Conservation (phyloP, 2,329 filamentous ascomycete genomes). For the Blastomyces silverae region DNA sequence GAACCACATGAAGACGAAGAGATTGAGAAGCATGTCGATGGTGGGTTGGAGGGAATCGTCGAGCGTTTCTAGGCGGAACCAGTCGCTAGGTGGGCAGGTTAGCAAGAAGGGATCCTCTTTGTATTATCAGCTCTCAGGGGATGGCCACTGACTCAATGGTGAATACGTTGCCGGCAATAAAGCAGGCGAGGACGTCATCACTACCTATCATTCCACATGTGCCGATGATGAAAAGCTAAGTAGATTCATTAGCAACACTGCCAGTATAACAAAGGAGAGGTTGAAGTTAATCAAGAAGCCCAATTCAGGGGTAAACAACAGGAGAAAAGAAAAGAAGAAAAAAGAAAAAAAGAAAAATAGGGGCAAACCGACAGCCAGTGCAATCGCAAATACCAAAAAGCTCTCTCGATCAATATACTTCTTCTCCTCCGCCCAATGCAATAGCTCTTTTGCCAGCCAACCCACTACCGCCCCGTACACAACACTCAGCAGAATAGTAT, state of each 20-base stretch:
- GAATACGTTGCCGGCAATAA: conserved; percentile 84
- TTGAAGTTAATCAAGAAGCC: not conserved
- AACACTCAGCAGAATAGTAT: conserved; percentile 71
- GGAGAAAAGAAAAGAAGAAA: too few relatives aligned
- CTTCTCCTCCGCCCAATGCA: conserved; percentile 76
- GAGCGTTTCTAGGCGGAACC: conserved; percentile 81
- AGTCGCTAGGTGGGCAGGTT: conserved; percentile 52
- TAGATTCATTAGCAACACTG: conserved; percentile 13
- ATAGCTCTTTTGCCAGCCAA: conserved; percentile 70
- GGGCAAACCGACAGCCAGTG: conserved; percentile 57
- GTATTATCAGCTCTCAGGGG: not conserved
- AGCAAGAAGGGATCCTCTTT: conserved; percentile 11
- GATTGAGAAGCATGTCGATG: conserved; percentile 89
- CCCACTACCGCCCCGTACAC: conserved; percentile 71
- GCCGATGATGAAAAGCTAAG: conserved; percentile 71
- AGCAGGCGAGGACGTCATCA: conserved; percentile 86
- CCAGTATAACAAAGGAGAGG: not conserved
- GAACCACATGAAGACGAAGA: conserved; percentile 84
- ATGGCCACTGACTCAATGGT: conserved; percentile 62
- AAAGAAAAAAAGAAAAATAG: not conserved
- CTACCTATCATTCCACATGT: conserved; percentile 82
- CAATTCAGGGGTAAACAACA: not conserved
- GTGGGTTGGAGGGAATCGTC: conserved; percentile 93
- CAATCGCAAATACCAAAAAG: conserved; percentile 79
- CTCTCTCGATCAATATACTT: conserved; percentile 81